Conservation (phyloP, 129 eudicot genomes). For the Centella asiatica region DNA sequence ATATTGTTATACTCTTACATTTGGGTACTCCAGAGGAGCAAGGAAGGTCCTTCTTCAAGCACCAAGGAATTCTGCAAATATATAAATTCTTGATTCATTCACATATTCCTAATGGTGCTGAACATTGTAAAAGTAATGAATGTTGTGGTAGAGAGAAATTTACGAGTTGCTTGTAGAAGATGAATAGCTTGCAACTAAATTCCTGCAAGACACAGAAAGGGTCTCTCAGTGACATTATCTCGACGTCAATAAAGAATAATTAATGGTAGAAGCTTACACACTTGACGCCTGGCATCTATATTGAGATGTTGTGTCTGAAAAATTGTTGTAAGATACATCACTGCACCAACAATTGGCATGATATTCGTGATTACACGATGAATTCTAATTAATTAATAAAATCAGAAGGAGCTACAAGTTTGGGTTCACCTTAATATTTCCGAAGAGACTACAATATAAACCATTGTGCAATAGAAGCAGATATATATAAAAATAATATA, state of each 20-base stretch:
- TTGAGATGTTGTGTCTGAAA: conserved; percentile 18
- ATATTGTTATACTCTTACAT: conserved; percentile 17
- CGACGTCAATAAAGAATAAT: not conserved
- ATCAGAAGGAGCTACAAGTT: not conserved
- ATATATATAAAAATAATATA: too few species aligned
- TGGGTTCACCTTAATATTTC: not conserved
- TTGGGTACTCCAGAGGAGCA: conserved; percentile 21
- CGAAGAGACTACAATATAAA: not conserved
- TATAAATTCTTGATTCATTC: not conserved
- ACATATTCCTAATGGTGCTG: not conserved
- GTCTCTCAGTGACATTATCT: not conserved
- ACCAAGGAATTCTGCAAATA: conserved; percentile 33
- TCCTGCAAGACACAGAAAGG: conserved; percentile 20
- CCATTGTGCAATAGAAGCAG: not conserved
- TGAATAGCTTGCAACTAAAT: conserved; percentile 34
- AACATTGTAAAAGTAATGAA: not conserved
- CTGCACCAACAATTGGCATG: not conserved
- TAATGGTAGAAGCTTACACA: conserved; percentile 21
- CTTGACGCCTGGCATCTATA: conserved; percentile 21
- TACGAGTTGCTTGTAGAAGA: conserved; percentile 27
- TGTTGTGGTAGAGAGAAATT: conserved; percentile 4
- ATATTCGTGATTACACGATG: not conserved
- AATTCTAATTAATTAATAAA: not conserved
- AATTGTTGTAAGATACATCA: conserved; percentile 39
- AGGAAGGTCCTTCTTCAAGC: conserved; percentile 38